Percentiles rank a stretch among this genome's conserved stretches.
phyloP scores from a whole-genome alignment of 1,284 basidiomycete genomes.

The Neolentinus lepideus region DNA sequence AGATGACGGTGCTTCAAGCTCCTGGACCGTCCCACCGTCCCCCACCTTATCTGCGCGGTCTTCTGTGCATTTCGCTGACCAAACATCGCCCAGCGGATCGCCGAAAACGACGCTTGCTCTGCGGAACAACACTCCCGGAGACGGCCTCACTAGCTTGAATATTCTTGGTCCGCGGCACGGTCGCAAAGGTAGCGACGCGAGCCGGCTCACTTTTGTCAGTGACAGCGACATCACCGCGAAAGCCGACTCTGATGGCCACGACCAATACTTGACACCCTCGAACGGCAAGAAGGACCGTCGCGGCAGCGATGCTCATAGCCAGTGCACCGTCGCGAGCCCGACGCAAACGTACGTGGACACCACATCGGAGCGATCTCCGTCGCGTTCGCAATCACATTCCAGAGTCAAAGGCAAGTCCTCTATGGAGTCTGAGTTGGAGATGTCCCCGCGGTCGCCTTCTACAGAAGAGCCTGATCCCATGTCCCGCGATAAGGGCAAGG shows the following conservation, averaged over 20 bases:
- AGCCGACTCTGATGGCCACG: background rate
- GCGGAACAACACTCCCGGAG: constrained; percentile 66
- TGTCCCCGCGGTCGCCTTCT: constrained; percentile 10
- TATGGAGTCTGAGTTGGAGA: background rate
- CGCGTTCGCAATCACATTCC: constrained; percentile 8
- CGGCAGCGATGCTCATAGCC: constrained; percentile 17
- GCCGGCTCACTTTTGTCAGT: constrained; percentile 28
- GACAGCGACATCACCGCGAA: constrained; percentile 33
- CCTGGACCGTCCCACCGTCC: constrained; percentile 43
- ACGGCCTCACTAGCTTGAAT: constrained; percentile 46
- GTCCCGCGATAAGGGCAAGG: constrained; percentile 17
- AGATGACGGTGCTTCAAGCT: constrained; percentile 28
- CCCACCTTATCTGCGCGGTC: constrained; percentile 65
- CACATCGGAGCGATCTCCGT: constrained; percentile 20
- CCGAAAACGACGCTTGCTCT: constrained; percentile 43
- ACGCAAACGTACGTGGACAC: constrained; percentile 30
- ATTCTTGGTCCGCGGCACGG: constrained; percentile 52
- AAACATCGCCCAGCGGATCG: background rate
- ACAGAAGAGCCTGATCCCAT: constrained; percentile 11
- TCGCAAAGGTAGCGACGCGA: constrained; percentile 40
- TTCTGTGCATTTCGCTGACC: constrained; percentile 42
- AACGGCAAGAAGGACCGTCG: constrained; percentile 14
- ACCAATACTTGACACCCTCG: background rate
- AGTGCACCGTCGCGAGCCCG: constrained; percentile 26
- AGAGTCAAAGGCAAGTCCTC: background rate